These are phyloP conservation scores for Laguncularia racemosa DNA, from an alignment of 345 rosid species.

Conservation along the genomic window DNA sequence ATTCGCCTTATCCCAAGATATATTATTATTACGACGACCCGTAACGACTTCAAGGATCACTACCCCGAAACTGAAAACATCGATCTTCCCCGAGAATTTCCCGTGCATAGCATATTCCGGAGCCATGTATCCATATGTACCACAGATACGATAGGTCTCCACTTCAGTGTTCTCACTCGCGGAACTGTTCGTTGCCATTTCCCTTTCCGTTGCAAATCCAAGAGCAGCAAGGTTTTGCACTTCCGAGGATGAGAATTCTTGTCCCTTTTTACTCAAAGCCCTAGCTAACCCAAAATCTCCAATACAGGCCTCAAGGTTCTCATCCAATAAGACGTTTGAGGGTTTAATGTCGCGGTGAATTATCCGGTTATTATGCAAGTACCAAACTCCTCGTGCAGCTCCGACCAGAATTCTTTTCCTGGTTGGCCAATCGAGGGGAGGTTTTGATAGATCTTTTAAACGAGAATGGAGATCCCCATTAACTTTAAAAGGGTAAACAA, in stretches of 20 bases:
- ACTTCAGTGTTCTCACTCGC: neutral
- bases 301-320: slow-evolving; percentile 7
- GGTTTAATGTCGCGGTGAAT: slow-evolving; percentile 7
- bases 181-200: too few species aligned
- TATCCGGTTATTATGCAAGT: slow-evolving; percentile 9
- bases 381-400: slow-evolving; percentile 5
- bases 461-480: neutral
- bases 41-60: slow-evolving; percentile 5
- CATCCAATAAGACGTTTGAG: neutral
- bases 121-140: neutral
- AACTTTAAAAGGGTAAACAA: slow-evolving; percentile 5
- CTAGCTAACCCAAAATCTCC: neutral
- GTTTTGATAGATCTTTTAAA: neutral
- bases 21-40: neutral
- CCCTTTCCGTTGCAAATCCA: neutral
- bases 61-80: slow-evolving; percentile 4
- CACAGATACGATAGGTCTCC: neutral
- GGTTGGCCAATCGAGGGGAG: slow-evolving; percentile 2
- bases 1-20: fast-evolving
- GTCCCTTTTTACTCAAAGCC: neutral
- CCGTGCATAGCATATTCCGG: fast-evolving
- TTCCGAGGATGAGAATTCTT: too few species aligned
- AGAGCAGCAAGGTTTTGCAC: too few species aligned
- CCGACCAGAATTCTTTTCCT: slow-evolving; percentile 1
- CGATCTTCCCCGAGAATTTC: neutral